Base-by-base conservation (phyloP, 305 asterid species). In the Fraxinus greggii region DNA sequence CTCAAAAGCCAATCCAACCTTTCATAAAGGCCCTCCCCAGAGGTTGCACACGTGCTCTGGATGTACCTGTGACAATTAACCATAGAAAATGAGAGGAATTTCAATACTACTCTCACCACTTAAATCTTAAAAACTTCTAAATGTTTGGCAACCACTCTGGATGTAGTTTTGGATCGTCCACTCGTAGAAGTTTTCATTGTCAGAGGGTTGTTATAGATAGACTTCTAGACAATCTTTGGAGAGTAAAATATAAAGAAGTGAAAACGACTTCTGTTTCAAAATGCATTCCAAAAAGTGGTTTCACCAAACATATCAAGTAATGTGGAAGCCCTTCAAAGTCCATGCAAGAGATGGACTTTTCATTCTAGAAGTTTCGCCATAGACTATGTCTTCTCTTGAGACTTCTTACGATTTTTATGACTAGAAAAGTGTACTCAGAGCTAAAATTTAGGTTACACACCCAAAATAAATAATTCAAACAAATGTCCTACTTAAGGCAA, bases 11-110 rank as follows among this genome's bases (percentile, higher is more conserved):
- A 75, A 21, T 75, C 79, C 63, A 75, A 19, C 31, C 79, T 65
- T 23, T 75, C 79, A 10, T 75, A 75, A 75, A 75, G 79, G 19
- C 79, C 79, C 56, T 75, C 79, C 19, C 79, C 79, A 21, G 79
- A 32, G 28, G 79, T 32, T 5, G 51, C 72, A 63, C 72, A 63
- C 7, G 35, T 63, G 72, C 72, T 63, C n/a, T 63, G 72, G 32
- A 63, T 63, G 76, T 72, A 72, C 76, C 76, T 72, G 76, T 0
- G 5, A 32, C 35, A 63, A 3, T 8, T 9, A 5, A 10, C 32
- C 35, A 63, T 24, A 9, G 5, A 9, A 63, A 63, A 63, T 63
- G 5, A 63, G 72, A 24, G 32, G 4, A 24, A 9, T 3, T 26
- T 3, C 35, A 63, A 63, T 63, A 35, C 31, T 10, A 7, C 32